Evolutionary conservation across 495 filamentous ascomycete genomes (phyloP), one percentile per base, ranked within the genome.

Genomic region (Lepraria neglecta): DNA sequence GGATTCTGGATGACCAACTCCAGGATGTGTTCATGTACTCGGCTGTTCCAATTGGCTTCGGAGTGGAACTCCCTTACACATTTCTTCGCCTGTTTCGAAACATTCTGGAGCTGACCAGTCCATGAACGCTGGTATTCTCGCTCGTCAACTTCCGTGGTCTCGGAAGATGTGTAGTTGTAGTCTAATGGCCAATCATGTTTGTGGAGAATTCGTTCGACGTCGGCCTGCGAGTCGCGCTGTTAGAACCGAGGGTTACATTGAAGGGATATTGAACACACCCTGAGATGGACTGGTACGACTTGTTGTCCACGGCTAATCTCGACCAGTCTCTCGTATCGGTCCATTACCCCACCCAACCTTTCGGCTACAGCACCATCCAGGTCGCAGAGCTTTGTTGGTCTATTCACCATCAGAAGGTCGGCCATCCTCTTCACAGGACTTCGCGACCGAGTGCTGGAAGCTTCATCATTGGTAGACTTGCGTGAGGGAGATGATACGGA

Each of bases 31-130:
- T 28, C 40, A 43, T 58, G 43, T 10, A 58, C 56, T 19, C 31
- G 9, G 14, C n/a, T 46, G 19, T 58, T 58, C 56, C 56, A 58
- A 30, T 54, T 27, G 50, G 17, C 50, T 35, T 54, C 31, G 31
- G 31, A 35, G 31, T 35, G 31, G 31, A 35, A 35, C 50, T 54
- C 27, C n/a, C 31, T 54, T 35, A 14, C 50, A 24, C 50, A 54
- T 24, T 54, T 35, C 27, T 54, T 35, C 24, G 50, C 50, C 50
- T 24, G 44, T 21, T 46, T 46, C 44, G 19, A n/a, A 46, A 21
- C 14, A n/a, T 46, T 46, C 44, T n/a, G 19, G 14, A n/a, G 44
- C 44, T 46, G 14, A 21, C 3, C 44, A n/a, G 19, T 21, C 44
- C 44, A 46, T 15, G 44, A n/a, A 46, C 14, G 14, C 44, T 46